Conservation (phyloP, 148 eudicot genomes). For the Vaccinium corymbosum region DNA sequence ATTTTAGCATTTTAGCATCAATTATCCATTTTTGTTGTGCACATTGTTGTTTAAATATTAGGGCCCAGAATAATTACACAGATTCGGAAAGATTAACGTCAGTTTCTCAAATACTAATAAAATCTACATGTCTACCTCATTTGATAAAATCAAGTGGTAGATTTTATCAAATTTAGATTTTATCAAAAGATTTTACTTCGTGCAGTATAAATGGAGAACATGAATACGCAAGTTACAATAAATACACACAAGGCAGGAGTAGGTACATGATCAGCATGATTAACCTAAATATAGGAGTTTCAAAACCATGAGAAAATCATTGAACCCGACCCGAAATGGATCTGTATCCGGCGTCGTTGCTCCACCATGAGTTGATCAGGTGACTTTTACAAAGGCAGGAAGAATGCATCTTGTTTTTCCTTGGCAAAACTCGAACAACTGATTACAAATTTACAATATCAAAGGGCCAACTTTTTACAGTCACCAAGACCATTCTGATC, state of each 20-base stretch:
- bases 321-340: background rate
- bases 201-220: background rate
- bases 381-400: conserved; percentile 2
- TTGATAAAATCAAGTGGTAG: too few species aligned
- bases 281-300: background rate
- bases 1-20: too few species aligned
- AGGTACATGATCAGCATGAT: background rate
- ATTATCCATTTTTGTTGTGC: too few species aligned
- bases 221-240: background rate
- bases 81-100: too few species aligned
- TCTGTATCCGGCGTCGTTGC: background rate
- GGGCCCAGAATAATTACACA: too few species aligned
- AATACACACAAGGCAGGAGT: background rate
- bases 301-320: background rate
- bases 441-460: conserved; percentile 6
- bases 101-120: too few species aligned
- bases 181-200: background rate
- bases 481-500: conserved; percentile 17
- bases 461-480: conserved; percentile 31
- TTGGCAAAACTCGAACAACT: conserved; percentile 38
- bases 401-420: conserved; percentile 31
- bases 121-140: too few species aligned
- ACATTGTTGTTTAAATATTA: too few species aligned
- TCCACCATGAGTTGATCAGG: background rate
- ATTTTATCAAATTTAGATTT: too few species aligned